Evolutionary conservation across 2,329 filamentous ascomycete genomes (phyloP).

Genomic region (Pyrenophora seminiperda): DNA sequence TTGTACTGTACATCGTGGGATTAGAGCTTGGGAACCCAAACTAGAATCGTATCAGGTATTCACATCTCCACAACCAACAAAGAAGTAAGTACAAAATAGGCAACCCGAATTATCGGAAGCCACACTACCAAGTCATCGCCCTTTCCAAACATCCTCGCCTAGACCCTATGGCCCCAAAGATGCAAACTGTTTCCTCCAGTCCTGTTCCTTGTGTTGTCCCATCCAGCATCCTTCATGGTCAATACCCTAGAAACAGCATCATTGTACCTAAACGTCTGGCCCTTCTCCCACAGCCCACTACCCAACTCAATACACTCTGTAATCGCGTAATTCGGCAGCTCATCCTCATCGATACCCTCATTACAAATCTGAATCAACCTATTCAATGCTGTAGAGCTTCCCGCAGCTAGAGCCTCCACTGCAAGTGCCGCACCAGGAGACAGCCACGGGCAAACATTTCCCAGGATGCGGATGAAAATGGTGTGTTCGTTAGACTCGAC

Average conservation of each 20-base stretch:
- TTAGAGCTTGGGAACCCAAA: no score
- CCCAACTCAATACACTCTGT: slow-evolving; percentile 45
- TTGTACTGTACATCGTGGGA: no score
- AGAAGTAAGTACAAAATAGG: no score
- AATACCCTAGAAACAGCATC: slow-evolving; percentile 39
- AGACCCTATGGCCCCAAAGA: slow-evolving; percentile 38
- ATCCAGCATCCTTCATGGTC: slow-evolving; percentile 40
- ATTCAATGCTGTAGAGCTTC: slow-evolving; percentile 34
- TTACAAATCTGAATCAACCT: slow-evolving; percentile 39
- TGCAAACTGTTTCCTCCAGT: slow-evolving; percentile 34
- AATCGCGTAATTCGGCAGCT: slow-evolving; percentile 37
- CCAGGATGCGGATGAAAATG: slow-evolving; percentile 36
- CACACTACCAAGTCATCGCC: no score
- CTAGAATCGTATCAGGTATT: no score
- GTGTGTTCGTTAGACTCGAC: slow-evolving; percentile 34
- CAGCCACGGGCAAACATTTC: slow-evolving; percentile 38
- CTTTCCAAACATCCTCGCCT: background rate
- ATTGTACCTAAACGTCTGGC: slow-evolving; percentile 41
- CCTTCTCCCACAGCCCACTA: slow-evolving; percentile 43
- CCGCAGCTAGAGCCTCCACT: slow-evolving; percentile 33
- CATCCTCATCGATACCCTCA: slow-evolving; percentile 20
- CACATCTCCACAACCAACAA: no score
- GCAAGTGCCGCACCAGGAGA: slow-evolving; percentile 31
- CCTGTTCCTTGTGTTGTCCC: slow-evolving; percentile 41
- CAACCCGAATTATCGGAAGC: no score